Percentiles rank a stretch among this genome's conserved stretches.
Evolutionary conservation across 2,329 filamentous ascomycete genomes (phyloP).

Genomic region (Hypomyces rosellus): DNA sequence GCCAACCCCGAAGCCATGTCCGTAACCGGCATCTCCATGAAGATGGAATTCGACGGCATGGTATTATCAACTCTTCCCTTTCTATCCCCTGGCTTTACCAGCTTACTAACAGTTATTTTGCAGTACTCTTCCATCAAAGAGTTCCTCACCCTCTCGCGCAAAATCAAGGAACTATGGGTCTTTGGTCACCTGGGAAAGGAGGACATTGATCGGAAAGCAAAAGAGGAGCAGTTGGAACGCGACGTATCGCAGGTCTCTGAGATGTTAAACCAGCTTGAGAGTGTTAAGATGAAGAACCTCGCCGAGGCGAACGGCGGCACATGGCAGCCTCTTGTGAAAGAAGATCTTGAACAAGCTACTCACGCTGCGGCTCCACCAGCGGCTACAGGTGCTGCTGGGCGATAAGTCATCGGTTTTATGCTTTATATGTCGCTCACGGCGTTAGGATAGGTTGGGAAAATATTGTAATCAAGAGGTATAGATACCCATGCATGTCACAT

Average conservation of each 20-base stretch:
- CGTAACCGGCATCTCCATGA: slow-evolving; percentile 38
- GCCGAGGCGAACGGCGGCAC: slow-evolving; percentile 30
- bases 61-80: slow-evolving; percentile 17
- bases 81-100: neutral
- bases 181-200: slow-evolving; percentile 35
- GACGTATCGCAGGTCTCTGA: slow-evolving; percentile 30
- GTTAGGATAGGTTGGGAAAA: neutral
- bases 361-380: neutral
- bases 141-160: slow-evolving; percentile 36
- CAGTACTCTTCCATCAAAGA: slow-evolving; percentile 40
- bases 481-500: slow-evolving; percentile 5
- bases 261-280: slow-evolving; percentile 31
- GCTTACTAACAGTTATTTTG: neutral
- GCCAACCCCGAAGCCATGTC: slow-evolving; percentile 36
- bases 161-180: slow-evolving; percentile 42
- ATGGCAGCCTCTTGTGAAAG: slow-evolving; percentile 27
- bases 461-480: neutral
- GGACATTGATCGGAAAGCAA: slow-evolving; percentile 28
- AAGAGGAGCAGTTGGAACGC: slow-evolving; percentile 30
- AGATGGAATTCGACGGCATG: slow-evolving; percentile 39
- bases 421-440: neutral
- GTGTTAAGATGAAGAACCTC: slow-evolving; percentile 25
- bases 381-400: neutral
- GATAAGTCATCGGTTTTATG: neutral
- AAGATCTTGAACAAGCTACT: slow-evolving; percentile 9